Percentiles rank a stretch among this genome's conserved stretches.
Conservation (phyloP, 257 asterid genomes). For the Lavandula angustifolia region DNA sequence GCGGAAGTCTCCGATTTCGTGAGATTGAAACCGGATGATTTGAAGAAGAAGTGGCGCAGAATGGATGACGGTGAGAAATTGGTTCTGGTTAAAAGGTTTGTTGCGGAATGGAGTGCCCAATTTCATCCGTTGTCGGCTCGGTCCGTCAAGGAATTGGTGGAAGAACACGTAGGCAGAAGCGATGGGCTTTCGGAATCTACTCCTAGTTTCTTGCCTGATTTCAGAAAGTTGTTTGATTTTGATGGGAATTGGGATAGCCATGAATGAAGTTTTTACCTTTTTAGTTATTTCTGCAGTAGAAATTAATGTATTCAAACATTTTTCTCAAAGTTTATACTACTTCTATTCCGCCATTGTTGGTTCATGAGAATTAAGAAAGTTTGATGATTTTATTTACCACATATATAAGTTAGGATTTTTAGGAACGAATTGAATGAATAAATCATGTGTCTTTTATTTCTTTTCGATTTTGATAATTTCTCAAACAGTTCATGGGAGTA, state of each 20-base stretch:
- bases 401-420: too few relatives aligned
- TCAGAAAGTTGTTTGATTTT: conserved; percentile 54
- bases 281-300: not conserved
- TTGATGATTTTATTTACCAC: too few relatives aligned
- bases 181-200: conserved; percentile 23
- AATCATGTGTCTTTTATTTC: too few relatives aligned
- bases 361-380: too few relatives aligned
- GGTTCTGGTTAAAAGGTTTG: conserved; percentile 56
- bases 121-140: conserved; percentile 76
- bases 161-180: conserved; percentile 46
- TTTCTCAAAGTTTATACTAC: not conserved
- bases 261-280: conserved; percentile 1
- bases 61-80: conserved; percentile 59
- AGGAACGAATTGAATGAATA: too few relatives aligned
- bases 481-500: not conserved
- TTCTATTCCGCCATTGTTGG: too few relatives aligned
- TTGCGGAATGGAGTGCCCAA: conserved; percentile 63
- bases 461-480: too few relatives aligned
- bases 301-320: not conserved
- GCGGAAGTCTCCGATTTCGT: conserved; percentile 51
- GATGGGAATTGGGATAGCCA: conserved; percentile 15
- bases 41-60: conserved; percentile 57
- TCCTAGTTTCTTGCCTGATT: conserved; percentile 41
- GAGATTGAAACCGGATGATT: conserved; percentile 57
- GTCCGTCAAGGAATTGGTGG: conserved; percentile 68